A percentile compares a stretch with the other conserved stretches of the same genome.
phyloP scores from a whole-genome alignment of 2,329 filamentous ascomycete genomes.

The Taxawa tesnikishii region DNA sequence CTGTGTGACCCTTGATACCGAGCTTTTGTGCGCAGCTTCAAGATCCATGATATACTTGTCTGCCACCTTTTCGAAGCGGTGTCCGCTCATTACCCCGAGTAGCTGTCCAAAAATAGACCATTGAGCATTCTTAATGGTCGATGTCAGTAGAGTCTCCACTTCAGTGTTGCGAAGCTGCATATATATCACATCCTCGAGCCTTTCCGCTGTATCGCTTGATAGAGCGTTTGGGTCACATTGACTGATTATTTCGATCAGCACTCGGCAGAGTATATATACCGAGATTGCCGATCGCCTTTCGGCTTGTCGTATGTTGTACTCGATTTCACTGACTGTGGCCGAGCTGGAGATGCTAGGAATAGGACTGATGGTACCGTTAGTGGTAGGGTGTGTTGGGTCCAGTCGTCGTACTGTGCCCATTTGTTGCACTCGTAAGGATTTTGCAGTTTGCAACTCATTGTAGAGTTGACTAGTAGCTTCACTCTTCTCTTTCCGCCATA shows the following conservation, averaged over 20 bases:
- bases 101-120: slow-evolving; percentile 92
- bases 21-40: slow-evolving; percentile 67
- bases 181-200: slow-evolving; percentile 91
- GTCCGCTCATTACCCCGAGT: slow-evolving; percentile 89
- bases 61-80: slow-evolving; percentile 77
- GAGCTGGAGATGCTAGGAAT: slow-evolving; percentile 4
- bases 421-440: not conserved
- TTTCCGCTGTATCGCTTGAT: slow-evolving; percentile 83
- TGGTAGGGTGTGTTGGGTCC: slow-evolving; percentile 6
- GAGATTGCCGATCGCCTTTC: slow-evolving; percentile 89
- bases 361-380: slow-evolving; percentile 8
- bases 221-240: slow-evolving; percentile 76
- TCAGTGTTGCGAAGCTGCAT: slow-evolving; percentile 86
- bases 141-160: slow-evolving; percentile 63
- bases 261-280: slow-evolving; percentile 88
- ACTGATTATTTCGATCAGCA: slow-evolving; percentile 84
- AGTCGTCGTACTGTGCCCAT: slow-evolving; percentile 6
- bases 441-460: slow-evolving; percentile 13
- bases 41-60: slow-evolving; percentile 73
- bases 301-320: slow-evolving; percentile 17
- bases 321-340: slow-evolving; percentile 12
- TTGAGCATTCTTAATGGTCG: slow-evolving; percentile 78
- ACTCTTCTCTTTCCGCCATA: slow-evolving; percentile 94
- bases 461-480: slow-evolving; percentile 51
- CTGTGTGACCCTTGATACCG: slow-evolving; percentile 53